Evolutionary conservation across 139 green algal genomes (phyloP), one percentile per base, ranked within the genome.

Genomic region (Helicosporidium sp.): DNA sequence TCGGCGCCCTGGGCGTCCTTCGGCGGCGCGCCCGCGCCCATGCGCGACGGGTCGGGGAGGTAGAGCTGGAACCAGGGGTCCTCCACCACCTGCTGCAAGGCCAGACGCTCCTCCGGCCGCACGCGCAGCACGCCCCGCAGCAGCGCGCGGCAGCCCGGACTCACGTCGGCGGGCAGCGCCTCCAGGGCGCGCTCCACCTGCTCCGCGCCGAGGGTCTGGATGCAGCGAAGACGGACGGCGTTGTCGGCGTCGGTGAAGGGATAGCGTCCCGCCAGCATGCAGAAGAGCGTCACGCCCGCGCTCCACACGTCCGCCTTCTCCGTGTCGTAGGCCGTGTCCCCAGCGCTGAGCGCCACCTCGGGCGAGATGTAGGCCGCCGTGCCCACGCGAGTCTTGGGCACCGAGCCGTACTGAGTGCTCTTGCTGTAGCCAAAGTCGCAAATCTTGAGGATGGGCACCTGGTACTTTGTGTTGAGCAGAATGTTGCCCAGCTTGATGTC

Each of bases 401-500:
- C 17, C 2, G 62, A 76, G 41, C 47, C 53, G 40, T 41, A 48
- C 44, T 46, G 27, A 39, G 48, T 61, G 50, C 52, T 84, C 64
- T 34, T 72, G 3, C 53, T 68, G 49, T 75, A 80, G 15, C 72
- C 72, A 65, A 78, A 80, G 31, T 80, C 72, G 52, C 72, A 80
- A 18, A 80, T 62, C 36, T 80, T 80, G 27, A 80, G 53, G 20
- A 75, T 66, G 4, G 72, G 72, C 5, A 61, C 54, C 34, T 54
- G 43, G 39, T 60, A 66, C 44, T 51, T 55, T 26, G 46, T 55
- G 51, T 64, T 78, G 24, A 80, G 44, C 43, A 80, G 58, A 40
- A 75, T 52, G 39, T 80, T 80, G 36, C 71, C 72, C 26, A 80
- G 54, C 55, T 80, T 80, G 41, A 80, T 67, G 50, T 80, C 72